A percentile compares a stretch with the other conserved stretches of the same genome.
Evolutionary conservation across 441 rosid genomes (phyloP).

Genomic region (Syzygium malaccense): DNA sequence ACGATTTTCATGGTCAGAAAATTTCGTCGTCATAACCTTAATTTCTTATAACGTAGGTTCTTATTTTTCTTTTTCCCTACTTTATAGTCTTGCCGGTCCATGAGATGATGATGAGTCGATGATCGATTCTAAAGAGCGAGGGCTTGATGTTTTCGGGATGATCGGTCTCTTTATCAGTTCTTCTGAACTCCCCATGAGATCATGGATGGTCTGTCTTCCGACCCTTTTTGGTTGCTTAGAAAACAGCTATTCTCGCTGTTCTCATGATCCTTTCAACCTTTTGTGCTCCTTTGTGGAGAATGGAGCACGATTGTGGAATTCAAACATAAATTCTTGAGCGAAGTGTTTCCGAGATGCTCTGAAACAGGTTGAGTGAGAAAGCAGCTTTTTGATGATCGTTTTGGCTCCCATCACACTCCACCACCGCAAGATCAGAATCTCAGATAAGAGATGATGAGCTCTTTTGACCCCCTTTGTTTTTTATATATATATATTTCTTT

Average conservation of each 20-base stretch:
- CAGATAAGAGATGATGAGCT: constrained; percentile 43
- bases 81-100: background rate
- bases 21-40: background rate
- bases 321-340: background rate
- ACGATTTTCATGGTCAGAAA: background rate
- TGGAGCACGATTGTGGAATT: background rate
- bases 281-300: constrained; percentile 12
- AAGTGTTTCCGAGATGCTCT: constrained; percentile 30
- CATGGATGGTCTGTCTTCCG: background rate
- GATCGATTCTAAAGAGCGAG: background rate
- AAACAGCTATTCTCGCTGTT: background rate
- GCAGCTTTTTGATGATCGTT: constrained; percentile 40
- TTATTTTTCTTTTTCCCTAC: background rate
- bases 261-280: background rate
- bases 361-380: constrained; percentile 21
- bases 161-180: background rate
- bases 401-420: constrained; percentile 43
- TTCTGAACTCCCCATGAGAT: background rate
- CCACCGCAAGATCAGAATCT: constrained; percentile 52
- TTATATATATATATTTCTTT: background rate
- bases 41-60: background rate
- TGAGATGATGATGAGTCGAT: background rate
- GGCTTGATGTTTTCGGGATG: background rate
- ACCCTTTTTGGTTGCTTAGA: background rate
- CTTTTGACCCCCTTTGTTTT: constrained; percentile 24